A percentile compares a stretch with the other conserved stretches of the same genome.
These are phyloP conservation scores for Aspergillus niger DNA, from an alignment of 2,329 filamentous ascomycete genomes.

Conservation along the genomic window DNA sequence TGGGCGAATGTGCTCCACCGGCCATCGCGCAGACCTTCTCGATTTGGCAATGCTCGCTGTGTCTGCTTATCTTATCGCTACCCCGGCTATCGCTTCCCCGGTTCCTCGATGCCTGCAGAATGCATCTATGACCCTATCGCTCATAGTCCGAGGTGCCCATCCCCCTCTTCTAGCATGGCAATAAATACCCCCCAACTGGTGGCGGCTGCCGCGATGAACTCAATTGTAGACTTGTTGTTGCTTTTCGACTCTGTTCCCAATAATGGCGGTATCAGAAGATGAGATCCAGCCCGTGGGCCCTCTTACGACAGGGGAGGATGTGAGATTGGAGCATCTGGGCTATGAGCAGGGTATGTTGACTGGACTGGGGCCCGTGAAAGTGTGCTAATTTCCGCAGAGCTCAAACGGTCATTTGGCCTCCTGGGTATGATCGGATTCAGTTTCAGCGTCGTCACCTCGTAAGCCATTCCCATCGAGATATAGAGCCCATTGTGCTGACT, in stretches of 20 bases:
- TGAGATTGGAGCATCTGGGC: slow-evolving; percentile 40
- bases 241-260: not conserved
- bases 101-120: not conserved
- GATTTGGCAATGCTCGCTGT: slow-evolving; percentile 21
- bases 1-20: slow-evolving; percentile 15
- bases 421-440: slow-evolving; percentile 62
- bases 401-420: slow-evolving; percentile 59
- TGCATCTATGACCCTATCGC: not conserved
- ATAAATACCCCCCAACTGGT: not conserved
- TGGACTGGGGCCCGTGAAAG: not conserved
- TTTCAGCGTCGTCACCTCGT: slow-evolving; percentile 60
- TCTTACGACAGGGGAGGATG: slow-evolving; percentile 33
- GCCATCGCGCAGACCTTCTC: slow-evolving; percentile 31
- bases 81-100: slow-evolving; percentile 8
- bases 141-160: not conserved
- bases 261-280: slow-evolving; percentile 25
- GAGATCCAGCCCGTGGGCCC: slow-evolving; percentile 25
- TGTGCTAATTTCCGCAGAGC: slow-evolving; percentile 41
- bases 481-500: not conserved
- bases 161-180: not conserved
- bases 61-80: slow-evolving; percentile 29
- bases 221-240: not conserved
- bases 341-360: slow-evolving; percentile 40
- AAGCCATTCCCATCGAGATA: not conserved
- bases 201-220: not conserved